phyloP scores from a whole-genome alignment of 345 rosid genomes.

The Limnanthes douglasii region DNA sequence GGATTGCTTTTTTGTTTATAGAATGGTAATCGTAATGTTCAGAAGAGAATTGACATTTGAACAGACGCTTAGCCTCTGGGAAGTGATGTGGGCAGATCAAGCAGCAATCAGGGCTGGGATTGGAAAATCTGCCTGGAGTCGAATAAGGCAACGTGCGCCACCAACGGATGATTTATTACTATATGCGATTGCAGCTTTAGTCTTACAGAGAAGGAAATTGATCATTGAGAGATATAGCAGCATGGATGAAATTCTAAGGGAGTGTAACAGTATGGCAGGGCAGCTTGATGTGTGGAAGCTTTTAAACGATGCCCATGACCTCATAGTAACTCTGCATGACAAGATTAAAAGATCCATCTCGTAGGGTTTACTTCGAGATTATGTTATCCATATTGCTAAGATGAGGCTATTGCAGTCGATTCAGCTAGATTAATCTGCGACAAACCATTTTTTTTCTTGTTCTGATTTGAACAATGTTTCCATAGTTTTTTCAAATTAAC shows the following conservation, averaged over 20 bases:
- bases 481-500: too few species aligned
- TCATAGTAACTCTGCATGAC: slow-evolving; percentile 71
- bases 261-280: slow-evolving; percentile 88
- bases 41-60: slow-evolving; percentile 81
- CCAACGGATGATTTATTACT: slow-evolving; percentile 86
- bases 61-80: slow-evolving; percentile 85
- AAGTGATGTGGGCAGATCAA: slow-evolving; percentile 98
- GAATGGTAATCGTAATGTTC: slow-evolving; percentile 94
- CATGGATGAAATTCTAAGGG: slow-evolving; percentile 90
- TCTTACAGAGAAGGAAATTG: slow-evolving; percentile 75
- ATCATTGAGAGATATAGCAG: slow-evolving; percentile 77
- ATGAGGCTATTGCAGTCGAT: too few species aligned
- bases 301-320: slow-evolving; percentile 76
- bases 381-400: too few species aligned
- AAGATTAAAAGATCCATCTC: slow-evolving; percentile 41
- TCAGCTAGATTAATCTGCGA: too few species aligned
- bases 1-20: slow-evolving; percentile 93
- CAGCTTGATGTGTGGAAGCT: slow-evolving; percentile 97
- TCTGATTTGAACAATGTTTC: too few species aligned
- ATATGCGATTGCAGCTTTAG: slow-evolving; percentile 82
- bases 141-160: slow-evolving; percentile 67
- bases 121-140: slow-evolving; percentile 78
- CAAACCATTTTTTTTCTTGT: too few species aligned
- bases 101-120: slow-evolving; percentile 84
- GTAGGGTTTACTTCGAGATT: too few species aligned